Percentiles rank a stretch among this genome's conserved stretches.
Evolutionary conservation across 2,329 filamentous ascomycete species (phyloP).

Genomic region (Septoria linicola): DNA sequence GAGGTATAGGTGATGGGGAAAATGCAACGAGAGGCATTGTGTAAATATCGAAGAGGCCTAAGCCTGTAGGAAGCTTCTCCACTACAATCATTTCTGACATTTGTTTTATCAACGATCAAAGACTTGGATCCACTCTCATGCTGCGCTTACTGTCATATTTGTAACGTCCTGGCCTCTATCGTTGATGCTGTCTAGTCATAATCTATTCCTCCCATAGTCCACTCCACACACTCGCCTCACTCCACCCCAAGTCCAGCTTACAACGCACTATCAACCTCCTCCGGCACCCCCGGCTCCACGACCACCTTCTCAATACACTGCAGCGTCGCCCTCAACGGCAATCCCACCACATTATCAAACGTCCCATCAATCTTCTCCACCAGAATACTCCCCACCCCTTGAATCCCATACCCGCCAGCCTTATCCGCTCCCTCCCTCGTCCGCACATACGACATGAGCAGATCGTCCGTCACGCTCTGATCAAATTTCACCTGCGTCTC

Average conservation of each 20-base stretch:
- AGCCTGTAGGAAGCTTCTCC: slow-evolving; percentile 27
- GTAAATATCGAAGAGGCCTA: slow-evolving; percentile 18
- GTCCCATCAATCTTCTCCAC: slow-evolving; percentile 86
- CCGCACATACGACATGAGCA: slow-evolving; percentile 74
- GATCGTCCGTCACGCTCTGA: slow-evolving; percentile 68
- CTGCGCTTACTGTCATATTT: too few species aligned
- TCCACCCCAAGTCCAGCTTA: not conserved
- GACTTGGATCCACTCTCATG: too few species aligned
- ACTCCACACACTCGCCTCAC: too few species aligned
- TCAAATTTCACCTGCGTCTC: slow-evolving; percentile 92
- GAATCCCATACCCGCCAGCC: slow-evolving; percentile 91
- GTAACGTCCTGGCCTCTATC: too few species aligned
- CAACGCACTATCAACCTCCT: slow-evolving; percentile 47
- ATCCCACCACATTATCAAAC: slow-evolving; percentile 89
- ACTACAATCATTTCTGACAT: slow-evolving; percentile 18
- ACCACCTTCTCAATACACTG: slow-evolving; percentile 86
- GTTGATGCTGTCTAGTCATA: too few species aligned
- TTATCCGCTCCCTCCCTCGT: slow-evolving; percentile 94
- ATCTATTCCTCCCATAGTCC: too few species aligned
- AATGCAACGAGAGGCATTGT: not conserved
- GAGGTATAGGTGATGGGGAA: not conserved
- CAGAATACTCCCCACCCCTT: slow-evolving; percentile 81
- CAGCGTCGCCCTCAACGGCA: slow-evolving; percentile 77
- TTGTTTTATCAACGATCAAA: too few species aligned
- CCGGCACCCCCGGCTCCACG: slow-evolving; percentile 62